These are phyloP conservation scores for Sphagnurus paluster DNA, from an alignment of 1,284 basidiomycete species.

Conservation along the genomic window DNA sequence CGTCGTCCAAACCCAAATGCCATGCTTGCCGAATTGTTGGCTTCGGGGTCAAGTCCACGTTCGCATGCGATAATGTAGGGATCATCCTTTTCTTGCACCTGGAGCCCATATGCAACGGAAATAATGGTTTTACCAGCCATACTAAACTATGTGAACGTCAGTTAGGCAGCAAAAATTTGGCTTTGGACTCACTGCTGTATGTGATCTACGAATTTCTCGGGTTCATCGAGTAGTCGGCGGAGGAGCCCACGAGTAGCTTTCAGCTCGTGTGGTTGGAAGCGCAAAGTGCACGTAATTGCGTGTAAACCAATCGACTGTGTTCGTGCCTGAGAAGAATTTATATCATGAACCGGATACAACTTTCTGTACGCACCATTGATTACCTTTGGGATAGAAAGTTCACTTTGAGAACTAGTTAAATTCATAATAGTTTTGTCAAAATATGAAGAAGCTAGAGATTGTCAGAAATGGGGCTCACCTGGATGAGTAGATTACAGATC, in stretches of 20 bases:
- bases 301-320: slow-evolving; percentile 19
- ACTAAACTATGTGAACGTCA: slow-evolving; percentile 3
- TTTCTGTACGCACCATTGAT: background rate
- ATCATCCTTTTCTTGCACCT: slow-evolving; percentile 18
- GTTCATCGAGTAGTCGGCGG: slow-evolving; percentile 19
- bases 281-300: slow-evolving; percentile 19
- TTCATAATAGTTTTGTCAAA: no score
- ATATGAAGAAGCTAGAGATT: no score
- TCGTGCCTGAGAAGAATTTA: slow-evolving; percentile 1
- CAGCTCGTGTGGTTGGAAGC: slow-evolving; percentile 19
- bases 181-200: slow-evolving; percentile 26
- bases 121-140: slow-evolving; percentile 29
- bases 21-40: slow-evolving; percentile 16
- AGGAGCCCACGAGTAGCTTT: slow-evolving; percentile 21
- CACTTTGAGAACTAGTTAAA: slow-evolving; percentile 24
- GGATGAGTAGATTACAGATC: slow-evolving; percentile 31
- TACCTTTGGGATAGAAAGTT: slow-evolving; percentile 11
- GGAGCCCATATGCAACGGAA: slow-evolving; percentile 20
- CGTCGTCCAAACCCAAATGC: slow-evolving; percentile 23
- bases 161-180: no score
- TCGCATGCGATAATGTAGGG: slow-evolving; percentile 19
- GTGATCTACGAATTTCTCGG: slow-evolving; percentile 20
- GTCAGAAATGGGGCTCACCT: no score
- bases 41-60: slow-evolving; percentile 12
- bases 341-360: no score